A percentile compares a stretch with the other conserved stretches of the same genome.
These are phyloP conservation scores for Podospora anserina DNA, from an alignment of 495 filamentous ascomycete genomes.

Conservation along the genomic window DNA sequence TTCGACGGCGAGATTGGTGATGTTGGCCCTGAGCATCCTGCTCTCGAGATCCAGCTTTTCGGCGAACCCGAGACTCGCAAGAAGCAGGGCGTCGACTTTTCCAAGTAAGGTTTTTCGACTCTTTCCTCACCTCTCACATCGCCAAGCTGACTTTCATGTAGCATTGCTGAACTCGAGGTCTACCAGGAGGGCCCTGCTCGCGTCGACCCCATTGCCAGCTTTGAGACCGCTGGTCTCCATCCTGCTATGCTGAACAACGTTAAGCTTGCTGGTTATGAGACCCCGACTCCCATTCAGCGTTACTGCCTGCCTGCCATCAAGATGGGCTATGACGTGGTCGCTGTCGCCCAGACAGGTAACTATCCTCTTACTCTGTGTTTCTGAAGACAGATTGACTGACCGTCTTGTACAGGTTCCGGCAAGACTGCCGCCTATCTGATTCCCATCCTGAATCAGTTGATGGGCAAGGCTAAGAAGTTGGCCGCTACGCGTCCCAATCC, in stretches of 20 bases:
- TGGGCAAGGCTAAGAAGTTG: constrained; percentile 89
- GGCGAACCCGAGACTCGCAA: constrained; percentile 41
- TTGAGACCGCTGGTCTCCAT: constrained; percentile 77
- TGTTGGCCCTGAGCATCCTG: constrained; percentile 63
- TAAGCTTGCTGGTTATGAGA: constrained; percentile 55
- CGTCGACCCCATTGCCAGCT: constrained; percentile 57
- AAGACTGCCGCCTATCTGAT: constrained; percentile 94
- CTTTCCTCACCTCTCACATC: neutral
- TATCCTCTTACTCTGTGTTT: constrained; percentile 9
- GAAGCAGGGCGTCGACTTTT: constrained; percentile 45
- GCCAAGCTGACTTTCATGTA: constrained; percentile 30
- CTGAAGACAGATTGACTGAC: neutral
- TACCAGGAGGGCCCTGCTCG: constrained; percentile 55
- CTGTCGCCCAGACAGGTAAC: constrained; percentile 87
- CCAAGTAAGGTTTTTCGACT: constrained; percentile 37
- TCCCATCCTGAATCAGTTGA: constrained; percentile 81
- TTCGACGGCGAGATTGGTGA: constrained; percentile 86
- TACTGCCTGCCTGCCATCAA: constrained; percentile 77
- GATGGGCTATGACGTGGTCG: constrained; percentile 73
- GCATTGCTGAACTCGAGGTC: constrained; percentile 56
- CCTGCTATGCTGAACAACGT: constrained; percentile 80
- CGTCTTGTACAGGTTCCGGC: constrained; percentile 66
- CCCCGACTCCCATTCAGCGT: constrained; percentile 81
- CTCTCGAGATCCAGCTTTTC: constrained; percentile 74
- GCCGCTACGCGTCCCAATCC: constrained; percentile 69